Percentiles rank a stretch among this genome's conserved stretches.
Conservation (phyloP, 768 basidiomycete genomes). For the Tricholoma sp. region DNA sequence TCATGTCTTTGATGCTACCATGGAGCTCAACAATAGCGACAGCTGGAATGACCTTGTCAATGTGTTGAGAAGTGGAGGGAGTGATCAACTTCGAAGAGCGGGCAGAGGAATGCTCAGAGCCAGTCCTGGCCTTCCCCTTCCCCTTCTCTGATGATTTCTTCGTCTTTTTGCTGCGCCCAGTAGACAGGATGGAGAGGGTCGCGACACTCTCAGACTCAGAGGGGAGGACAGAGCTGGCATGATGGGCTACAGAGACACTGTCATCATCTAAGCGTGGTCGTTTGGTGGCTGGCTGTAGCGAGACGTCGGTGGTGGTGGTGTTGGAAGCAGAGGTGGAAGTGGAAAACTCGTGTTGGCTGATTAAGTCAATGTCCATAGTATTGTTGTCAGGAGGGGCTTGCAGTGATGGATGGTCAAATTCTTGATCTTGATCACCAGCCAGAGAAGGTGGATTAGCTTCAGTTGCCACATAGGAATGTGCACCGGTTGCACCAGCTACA, state of each 20-base stretch:
- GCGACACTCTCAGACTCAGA: background rate
- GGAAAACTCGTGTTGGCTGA: background rate
- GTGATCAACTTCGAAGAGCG: background rate
- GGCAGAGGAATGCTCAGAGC: background rate
- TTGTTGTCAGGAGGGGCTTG: background rate
- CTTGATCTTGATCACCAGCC: background rate
- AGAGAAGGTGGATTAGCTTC: no score
- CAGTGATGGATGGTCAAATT: background rate
- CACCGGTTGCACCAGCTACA: no score
- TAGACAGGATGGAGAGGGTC: background rate
- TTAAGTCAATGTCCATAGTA: background rate
- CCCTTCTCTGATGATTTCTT: background rate
- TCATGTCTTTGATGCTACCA: background rate
- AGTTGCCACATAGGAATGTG: no score
- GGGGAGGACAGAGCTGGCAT: background rate
- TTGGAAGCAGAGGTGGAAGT: background rate
- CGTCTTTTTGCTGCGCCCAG: background rate
- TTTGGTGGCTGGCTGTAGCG: background rate
- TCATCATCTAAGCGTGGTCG: background rate
- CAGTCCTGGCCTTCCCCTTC: background rate
- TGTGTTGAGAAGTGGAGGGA: background rate
- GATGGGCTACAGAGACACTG: background rate
- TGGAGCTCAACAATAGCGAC: no score
- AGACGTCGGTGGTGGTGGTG: background rate
- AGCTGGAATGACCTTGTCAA: no score